Conservation (phyloP, 495 filamentous ascomycete genomes). For the Penicillium maclennaniae region DNA sequence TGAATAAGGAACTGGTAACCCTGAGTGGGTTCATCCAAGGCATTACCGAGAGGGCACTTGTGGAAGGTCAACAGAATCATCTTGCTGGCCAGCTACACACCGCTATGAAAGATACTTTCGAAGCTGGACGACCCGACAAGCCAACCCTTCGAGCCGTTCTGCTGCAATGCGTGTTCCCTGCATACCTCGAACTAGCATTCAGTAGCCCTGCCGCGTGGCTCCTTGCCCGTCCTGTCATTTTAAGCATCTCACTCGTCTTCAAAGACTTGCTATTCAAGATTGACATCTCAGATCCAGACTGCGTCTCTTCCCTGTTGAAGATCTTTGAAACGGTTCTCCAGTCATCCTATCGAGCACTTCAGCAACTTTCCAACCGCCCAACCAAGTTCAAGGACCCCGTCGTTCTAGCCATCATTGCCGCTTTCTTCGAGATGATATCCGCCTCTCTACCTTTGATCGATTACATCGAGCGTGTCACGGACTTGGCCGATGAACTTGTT, state of each 20-base stretch:
- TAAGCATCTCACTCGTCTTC: conserved; percentile 45
- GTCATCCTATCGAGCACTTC: conserved; percentile 36
- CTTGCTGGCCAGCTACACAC: conserved; percentile 55
- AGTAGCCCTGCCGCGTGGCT: conserved; percentile 54
- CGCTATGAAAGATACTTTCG: conserved; percentile 51
- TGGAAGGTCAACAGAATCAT: conserved; percentile 57
- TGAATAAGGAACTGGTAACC: conserved; percentile 50
- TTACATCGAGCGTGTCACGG: conserved; percentile 45
- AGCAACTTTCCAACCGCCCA: conserved; percentile 24
- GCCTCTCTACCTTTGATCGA: conserved; percentile 48
- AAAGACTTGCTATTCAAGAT: conserved; percentile 46
- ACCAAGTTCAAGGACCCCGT: conserved; percentile 37
- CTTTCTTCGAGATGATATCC: conserved; percentile 45
- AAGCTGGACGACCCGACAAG: conserved; percentile 36
- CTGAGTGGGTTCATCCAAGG: conserved; percentile 61
- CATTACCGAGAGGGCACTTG: conserved; percentile 57
- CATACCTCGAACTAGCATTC: conserved; percentile 55
- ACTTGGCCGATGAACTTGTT: conserved; percentile 16
- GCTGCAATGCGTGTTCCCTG: conserved; percentile 59
- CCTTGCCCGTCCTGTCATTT: conserved; percentile 52
- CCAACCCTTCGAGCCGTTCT: conserved; percentile 57
- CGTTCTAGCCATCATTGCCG: conserved; percentile 35
- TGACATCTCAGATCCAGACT: conserved; percentile 41
- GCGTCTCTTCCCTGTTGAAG: conserved; percentile 39
- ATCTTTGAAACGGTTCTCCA: conserved; percentile 45